Percentiles rank a stretch among this genome's conserved stretches.
These are phyloP conservation scores for Penicillium sp. DNA, from an alignment of 2,329 filamentous ascomycete species.

Conservation along the genomic window DNA sequence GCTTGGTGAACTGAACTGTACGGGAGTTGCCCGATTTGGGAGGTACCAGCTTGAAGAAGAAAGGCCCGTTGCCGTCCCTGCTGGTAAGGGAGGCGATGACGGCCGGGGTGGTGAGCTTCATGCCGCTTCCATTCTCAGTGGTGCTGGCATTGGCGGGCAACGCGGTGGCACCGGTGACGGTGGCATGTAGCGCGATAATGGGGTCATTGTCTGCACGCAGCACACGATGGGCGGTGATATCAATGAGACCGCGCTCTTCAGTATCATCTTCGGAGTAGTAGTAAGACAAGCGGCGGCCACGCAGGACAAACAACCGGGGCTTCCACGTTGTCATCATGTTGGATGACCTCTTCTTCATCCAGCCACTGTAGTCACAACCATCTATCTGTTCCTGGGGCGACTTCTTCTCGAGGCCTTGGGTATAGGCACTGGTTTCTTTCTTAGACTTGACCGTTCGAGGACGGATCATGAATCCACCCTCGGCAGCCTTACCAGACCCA, in stretches of 20 bases:
- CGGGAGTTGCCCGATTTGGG: conserved; percentile 80
- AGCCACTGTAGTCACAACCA: conserved; percentile 87
- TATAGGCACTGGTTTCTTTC: conserved; percentile 92
- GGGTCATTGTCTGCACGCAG: conserved; percentile 87
- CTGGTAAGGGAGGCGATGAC: conserved; percentile 30
- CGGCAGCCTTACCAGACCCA: conserved; percentile 46
- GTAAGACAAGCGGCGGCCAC: conserved; percentile 84
- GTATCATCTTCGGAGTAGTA: conserved; percentile 92
- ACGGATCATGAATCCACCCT: conserved; percentile 46
- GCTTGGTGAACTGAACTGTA: conserved; percentile 95
- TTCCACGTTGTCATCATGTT: conserved; percentile 98
- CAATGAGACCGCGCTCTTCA: conserved; percentile 91
- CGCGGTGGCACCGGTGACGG: conserved; percentile 77
- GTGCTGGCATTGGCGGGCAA: conserved; percentile 46
- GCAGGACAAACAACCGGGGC: conserved; percentile 87
- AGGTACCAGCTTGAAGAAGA: conserved; percentile 97
- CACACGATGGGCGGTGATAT: conserved; percentile 97
- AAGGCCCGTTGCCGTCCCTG: conserved; percentile 61
- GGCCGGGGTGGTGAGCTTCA: conserved; percentile 27
- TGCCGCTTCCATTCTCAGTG: conserved; percentile 35
- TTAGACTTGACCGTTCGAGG: conserved; percentile 66
- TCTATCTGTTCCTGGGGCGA: conserved; percentile 76
- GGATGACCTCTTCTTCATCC: conserved; percentile 99
- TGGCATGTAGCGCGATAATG: conserved; percentile 83
- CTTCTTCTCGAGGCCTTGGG: conserved; percentile 75